Evolutionary conservation across 257 asterid genomes (phyloP).

Genomic region (Forsythia suspensa): DNA sequence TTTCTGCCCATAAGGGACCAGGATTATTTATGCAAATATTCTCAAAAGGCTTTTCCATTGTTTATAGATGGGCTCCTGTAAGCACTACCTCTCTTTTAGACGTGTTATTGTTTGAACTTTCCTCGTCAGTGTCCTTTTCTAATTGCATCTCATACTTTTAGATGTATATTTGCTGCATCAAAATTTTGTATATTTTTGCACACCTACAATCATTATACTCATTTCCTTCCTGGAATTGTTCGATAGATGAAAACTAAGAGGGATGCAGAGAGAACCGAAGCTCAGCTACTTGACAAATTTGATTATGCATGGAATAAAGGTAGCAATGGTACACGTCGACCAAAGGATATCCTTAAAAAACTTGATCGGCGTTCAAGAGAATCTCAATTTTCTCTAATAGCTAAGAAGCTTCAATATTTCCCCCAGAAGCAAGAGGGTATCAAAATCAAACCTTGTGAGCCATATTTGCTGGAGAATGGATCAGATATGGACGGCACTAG

Average conservation of each 20-base stretch:
- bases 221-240: slow-evolving; percentile 22
- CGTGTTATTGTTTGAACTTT: not conserved
- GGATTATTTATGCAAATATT: slow-evolving; percentile 65
- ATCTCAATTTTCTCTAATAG: slow-evolving; percentile 40
- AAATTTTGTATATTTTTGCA: not conserved
- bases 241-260: slow-evolving; percentile 63
- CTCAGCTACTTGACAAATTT: slow-evolving; percentile 68
- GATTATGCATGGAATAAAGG: slow-evolving; percentile 96
- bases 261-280: slow-evolving; percentile 81
- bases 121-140: not conserved
- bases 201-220: slow-evolving; percentile 1
- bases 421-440: slow-evolving; percentile 60
- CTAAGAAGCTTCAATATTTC: slow-evolving; percentile 40
- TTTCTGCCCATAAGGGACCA: slow-evolving; percentile 25
- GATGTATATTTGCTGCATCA: not conserved
- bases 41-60: slow-evolving; percentile 65
- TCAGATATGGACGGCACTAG: slow-evolving; percentile 21
- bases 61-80: slow-evolving; percentile 91
- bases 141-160: not conserved
- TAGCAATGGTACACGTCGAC: slow-evolving; percentile 76
- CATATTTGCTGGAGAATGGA: slow-evolving; percentile 32
- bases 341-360: slow-evolving; percentile 49
- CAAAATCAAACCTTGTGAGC: slow-evolving; percentile 46
- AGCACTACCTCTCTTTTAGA: slow-evolving; percentile 29
- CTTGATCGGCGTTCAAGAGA: slow-evolving; percentile 38